Evolutionary conservation across 1,284 basidiomycete genomes (phyloP).

Genomic region (Leucoagaricus sp.): DNA sequence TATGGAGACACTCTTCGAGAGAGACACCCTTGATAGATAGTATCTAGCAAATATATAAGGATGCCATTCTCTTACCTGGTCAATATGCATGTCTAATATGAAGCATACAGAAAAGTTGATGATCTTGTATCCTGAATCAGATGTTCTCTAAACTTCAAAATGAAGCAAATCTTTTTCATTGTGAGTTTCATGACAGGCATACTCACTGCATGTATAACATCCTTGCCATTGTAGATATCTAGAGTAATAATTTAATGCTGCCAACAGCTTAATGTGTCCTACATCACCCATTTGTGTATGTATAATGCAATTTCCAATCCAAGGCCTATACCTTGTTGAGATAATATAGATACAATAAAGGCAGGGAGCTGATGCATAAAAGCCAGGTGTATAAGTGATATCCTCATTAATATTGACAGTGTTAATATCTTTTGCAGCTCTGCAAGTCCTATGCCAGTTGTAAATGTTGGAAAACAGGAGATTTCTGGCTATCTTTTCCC

Average conservation of each 20-base stretch:
- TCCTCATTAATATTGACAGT: neutral
- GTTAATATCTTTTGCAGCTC: neutral
- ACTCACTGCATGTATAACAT: too few species aligned
- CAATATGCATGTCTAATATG: neutral
- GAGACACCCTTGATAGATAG: neutral
- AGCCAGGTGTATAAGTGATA: neutral
- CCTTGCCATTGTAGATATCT: neutral
- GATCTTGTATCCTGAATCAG: neutral
- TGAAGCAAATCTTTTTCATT: neutral
- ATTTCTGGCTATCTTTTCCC: neutral
- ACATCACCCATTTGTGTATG: neutral
- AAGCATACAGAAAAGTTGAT: neutral
- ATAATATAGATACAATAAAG: neutral
- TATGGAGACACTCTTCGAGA: neutral
- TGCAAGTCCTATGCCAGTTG: neutral
- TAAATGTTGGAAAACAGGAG: neutral
- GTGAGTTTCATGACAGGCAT: too few species aligned
- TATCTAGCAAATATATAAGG: neutral
- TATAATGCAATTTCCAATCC: neutral
- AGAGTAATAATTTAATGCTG: neutral
- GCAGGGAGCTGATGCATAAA: neutral
- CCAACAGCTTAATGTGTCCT: neutral
- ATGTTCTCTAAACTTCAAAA: neutral
- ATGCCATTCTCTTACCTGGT: neutral
- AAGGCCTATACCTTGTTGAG: neutral